phyloP scores from a whole-genome alignment of 2,329 filamentous ascomycete genomes.

The Talaromyces sp. region DNA sequence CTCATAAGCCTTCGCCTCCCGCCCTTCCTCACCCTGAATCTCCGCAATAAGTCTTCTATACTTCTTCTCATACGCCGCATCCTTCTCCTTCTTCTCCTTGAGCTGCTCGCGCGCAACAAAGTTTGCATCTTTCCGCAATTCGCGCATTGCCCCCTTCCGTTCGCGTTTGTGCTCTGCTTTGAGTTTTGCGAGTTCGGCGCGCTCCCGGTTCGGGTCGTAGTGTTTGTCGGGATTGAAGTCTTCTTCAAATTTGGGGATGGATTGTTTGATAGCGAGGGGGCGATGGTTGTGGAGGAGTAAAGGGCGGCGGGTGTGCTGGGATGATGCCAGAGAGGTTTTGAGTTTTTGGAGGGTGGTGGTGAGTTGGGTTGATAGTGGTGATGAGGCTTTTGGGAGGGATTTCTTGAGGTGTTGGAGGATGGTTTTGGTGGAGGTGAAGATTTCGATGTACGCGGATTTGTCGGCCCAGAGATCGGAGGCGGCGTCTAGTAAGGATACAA shows the following conservation, averaged over 20 bases:
- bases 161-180: conserved; percentile 91
- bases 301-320: conserved; percentile 68
- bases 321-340: conserved; percentile 53
- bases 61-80: conserved; percentile 94
- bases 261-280: conserved; percentile 81
- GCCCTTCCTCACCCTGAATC: conserved; percentile 91
- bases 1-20: conserved; percentile 84
- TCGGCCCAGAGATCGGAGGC: conserved; percentile 72
- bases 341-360: conserved; percentile 35
- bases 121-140: conserved; percentile 90
- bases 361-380: conserved; percentile 26
- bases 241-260: conserved; percentile 94
- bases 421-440: conserved; percentile 65
- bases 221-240: conserved; percentile 91
- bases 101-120: conserved; percentile 91
- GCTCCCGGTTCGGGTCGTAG: conserved; percentile 93
- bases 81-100: conserved; percentile 86
- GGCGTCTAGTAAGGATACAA: conserved; percentile 63
- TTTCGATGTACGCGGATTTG: conserved; percentile 74
- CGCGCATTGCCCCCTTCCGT: conserved; percentile 88
- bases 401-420: conserved; percentile 45
- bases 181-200: conserved; percentile 79
- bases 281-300: conserved; percentile 86
- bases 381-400: not conserved
- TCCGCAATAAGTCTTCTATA: conserved; percentile 87